Evolutionary conservation across 495 filamentous ascomycete species (phyloP).

Genomic region (Penicillium pancosmium): DNA sequence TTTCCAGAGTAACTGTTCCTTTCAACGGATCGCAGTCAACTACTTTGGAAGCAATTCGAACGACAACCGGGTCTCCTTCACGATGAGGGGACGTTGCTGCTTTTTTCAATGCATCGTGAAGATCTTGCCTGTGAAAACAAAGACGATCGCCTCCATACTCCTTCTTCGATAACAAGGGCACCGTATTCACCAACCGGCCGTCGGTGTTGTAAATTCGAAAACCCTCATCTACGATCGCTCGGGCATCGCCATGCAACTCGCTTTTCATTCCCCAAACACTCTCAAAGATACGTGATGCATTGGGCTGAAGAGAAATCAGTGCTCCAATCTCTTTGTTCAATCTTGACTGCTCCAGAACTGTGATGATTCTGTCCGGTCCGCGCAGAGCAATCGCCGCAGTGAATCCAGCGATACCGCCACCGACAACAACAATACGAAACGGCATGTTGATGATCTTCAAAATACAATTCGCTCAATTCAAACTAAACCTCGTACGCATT

Average conservation of each 20-base stretch:
- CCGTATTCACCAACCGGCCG: slow-evolving; percentile 20
- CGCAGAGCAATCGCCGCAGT: slow-evolving; percentile 32
- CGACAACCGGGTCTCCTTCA: slow-evolving; percentile 18
- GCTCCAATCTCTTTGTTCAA: slow-evolving; percentile 36
- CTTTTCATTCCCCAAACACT: slow-evolving; percentile 22
- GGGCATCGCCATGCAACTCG: slow-evolving; percentile 12
- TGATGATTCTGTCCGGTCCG: slow-evolving; percentile 26
- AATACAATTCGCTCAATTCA: background rate
- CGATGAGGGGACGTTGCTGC: slow-evolving; percentile 17
- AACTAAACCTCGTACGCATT: background rate
- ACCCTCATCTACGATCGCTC: slow-evolving; percentile 30
- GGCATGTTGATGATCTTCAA: slow-evolving; percentile 3
- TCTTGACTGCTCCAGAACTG: slow-evolving; percentile 30
- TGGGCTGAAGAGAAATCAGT: slow-evolving; percentile 33
- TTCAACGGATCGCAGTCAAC: slow-evolving; percentile 17
- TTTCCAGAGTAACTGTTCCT: slow-evolving; percentile 28
- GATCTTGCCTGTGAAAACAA: slow-evolving; percentile 32
- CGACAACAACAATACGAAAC: slow-evolving; percentile 23
- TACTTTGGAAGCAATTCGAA: slow-evolving; percentile 23
- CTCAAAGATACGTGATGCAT: slow-evolving; percentile 33
- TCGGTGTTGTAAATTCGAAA: slow-evolving; percentile 34
- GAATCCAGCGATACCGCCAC: slow-evolving; percentile 24
- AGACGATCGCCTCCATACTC: slow-evolving; percentile 32
- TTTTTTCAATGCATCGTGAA: slow-evolving; percentile 27
- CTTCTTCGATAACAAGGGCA: slow-evolving; percentile 22